These are phyloP conservation scores for Amanita thiersii DNA, from an alignment of 768 basidiomycete species.

Conservation along the genomic window DNA sequence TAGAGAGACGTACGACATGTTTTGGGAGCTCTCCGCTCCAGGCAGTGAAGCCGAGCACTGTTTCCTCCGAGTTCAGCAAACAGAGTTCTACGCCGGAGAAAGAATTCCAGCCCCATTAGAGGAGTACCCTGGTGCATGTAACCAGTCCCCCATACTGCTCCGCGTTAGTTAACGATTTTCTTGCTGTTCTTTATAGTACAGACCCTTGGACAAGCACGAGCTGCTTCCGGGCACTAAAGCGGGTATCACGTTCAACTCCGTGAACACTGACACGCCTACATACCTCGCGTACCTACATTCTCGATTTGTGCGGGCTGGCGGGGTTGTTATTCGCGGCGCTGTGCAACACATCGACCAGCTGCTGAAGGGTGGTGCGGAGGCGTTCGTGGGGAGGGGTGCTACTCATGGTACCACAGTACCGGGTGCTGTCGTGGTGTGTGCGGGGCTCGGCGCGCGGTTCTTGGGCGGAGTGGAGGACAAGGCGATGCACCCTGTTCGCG, in stretches of 20 bases:
- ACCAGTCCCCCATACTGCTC: neutral
- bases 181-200: conserved; percentile 18
- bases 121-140: conserved; percentile 35
- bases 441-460: conserved; percentile 60
- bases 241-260: conserved; percentile 48
- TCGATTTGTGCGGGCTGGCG: conserved; percentile 50
- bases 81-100: conserved; percentile 42
- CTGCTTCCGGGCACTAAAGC: conserved; percentile 31
- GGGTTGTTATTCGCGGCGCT: conserved; percentile 34
- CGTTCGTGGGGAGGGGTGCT: conserved; percentile 12
- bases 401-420: conserved; percentile 16
- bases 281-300: conserved; percentile 60
- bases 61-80: conserved; percentile 57
- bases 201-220: conserved; percentile 27
- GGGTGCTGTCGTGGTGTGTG: conserved; percentile 56
- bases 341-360: conserved; percentile 58
- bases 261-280: conserved; percentile 53
- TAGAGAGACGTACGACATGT: conserved; percentile 55
- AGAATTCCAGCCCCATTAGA: conserved; percentile 29
- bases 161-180: neutral
- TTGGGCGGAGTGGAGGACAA: conserved; percentile 73
- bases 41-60: conserved; percentile 45
- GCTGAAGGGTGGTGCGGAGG: conserved; percentile 29
- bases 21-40: conserved; percentile 64
- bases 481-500: conserved; percentile 62